Percentiles rank a stretch among this genome's conserved stretches.
These are phyloP conservation scores for Pseudozyma sp. DNA, from an alignment of 1,284 basidiomycete genomes.

Conservation along the genomic window DNA sequence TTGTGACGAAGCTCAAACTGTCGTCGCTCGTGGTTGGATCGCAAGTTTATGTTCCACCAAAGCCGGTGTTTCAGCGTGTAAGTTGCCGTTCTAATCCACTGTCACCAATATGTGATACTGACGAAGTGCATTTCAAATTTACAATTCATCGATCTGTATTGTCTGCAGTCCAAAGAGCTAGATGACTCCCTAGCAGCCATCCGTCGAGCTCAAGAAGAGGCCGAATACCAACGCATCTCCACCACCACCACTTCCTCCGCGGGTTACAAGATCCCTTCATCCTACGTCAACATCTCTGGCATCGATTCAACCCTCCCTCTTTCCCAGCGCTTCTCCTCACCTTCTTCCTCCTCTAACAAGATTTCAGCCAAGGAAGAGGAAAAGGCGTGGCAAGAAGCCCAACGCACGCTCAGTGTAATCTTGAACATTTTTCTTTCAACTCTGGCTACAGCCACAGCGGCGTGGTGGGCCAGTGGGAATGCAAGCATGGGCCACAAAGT, in stretches of 20 bases:
- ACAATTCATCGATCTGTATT: no score
- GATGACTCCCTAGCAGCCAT: constrained; percentile 38
- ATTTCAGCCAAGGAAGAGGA: constrained; percentile 14
- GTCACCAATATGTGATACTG: no score
- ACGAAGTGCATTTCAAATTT: no score
- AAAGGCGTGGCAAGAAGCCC: constrained; percentile 38
- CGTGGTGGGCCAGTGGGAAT: constrained; percentile 41
- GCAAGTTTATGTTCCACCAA: constrained; percentile 32
- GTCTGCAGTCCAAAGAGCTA: constrained; percentile 20
- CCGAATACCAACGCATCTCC: constrained; percentile 39
- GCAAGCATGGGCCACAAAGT: constrained; percentile 24
- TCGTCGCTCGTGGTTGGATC: constrained; percentile 24
- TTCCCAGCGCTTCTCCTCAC: constrained; percentile 18
- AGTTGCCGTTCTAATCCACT: no score
- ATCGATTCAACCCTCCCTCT: constrained; percentile 37
- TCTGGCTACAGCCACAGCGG: constrained; percentile 35
- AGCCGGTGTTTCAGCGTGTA: constrained; percentile 22
- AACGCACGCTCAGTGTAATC: constrained; percentile 35
- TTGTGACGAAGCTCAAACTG: constrained; percentile 10
- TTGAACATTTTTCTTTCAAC: constrained; percentile 46
- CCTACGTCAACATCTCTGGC: constrained; percentile 39
- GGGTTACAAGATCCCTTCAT: constrained; percentile 21
- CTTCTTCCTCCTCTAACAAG: background rate
- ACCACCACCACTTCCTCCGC: constrained; percentile 8
- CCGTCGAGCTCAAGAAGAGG: constrained; percentile 33